A percentile compares a stretch with the other conserved stretches of the same genome.
These are phyloP conservation scores for Alternaria ventricosa DNA, from an alignment of 2,329 filamentous ascomycete species.

Conservation along the genomic window DNA sequence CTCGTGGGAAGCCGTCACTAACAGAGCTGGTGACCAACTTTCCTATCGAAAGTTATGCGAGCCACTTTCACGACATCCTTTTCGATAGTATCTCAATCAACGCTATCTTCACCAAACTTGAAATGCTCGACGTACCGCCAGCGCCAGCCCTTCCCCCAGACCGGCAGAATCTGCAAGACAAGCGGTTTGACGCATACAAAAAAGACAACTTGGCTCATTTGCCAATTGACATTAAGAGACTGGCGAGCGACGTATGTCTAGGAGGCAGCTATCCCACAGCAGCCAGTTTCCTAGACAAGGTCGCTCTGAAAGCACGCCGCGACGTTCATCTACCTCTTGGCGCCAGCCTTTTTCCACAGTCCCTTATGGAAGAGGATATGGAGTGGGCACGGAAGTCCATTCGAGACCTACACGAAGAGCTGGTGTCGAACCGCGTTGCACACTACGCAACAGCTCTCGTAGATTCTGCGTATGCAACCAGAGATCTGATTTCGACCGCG, in stretches of 20 bases:
- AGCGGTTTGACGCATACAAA: not conserved
- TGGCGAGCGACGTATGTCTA: constrained; percentile 4
- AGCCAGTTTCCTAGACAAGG: not conserved
- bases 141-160: not conserved
- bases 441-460: constrained; percentile 1
- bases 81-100: constrained; percentile 2
- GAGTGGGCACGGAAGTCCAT: constrained; percentile 8
- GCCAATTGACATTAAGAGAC: not conserved
- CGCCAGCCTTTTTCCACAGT: constrained; percentile 7
- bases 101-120: not conserved
- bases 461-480: not conserved
- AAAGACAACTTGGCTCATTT: constrained; percentile 1
- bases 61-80: constrained; percentile 8
- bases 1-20: not conserved
- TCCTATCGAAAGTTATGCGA: not conserved
- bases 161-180: not conserved
- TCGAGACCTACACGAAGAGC: not conserved
- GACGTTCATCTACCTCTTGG: constrained; percentile 12
- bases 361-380: not conserved
- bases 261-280: not conserved
- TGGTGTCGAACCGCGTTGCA: not conserved
- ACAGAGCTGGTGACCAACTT: not conserved
- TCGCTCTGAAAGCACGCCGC: constrained; percentile 7
- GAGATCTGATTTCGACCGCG: not conserved
- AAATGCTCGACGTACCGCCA: not conserved